Evolutionary conservation across 495 filamentous ascomycete species (phyloP).

Genomic region (Chaetomium tenue): DNA sequence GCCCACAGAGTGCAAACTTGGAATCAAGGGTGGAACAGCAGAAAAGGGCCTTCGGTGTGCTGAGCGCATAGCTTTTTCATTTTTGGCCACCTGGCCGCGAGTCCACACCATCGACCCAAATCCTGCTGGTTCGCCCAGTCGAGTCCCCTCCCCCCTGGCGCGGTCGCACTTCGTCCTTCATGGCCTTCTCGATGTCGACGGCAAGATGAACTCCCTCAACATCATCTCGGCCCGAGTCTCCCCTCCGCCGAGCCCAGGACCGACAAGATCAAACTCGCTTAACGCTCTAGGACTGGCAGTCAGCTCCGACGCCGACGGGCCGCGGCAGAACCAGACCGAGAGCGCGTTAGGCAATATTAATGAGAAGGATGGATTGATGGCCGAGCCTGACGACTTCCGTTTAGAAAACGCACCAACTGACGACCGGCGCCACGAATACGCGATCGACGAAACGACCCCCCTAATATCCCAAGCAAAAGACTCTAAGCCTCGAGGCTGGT

Average conservation of each 20-base stretch:
- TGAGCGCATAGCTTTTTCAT: conserved; percentile 18
- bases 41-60: not conserved
- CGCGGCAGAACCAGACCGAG: conserved; percentile 33
- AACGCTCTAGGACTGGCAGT: conserved; percentile 52
- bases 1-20: not conserved
- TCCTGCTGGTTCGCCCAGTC: conserved; percentile 4
- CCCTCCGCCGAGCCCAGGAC: conserved; percentile 53
- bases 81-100: conserved; percentile 15
- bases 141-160: conserved; percentile 16
- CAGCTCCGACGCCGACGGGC: conserved; percentile 43
- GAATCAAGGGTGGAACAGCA: not conserved
- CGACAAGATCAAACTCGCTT: conserved; percentile 65
- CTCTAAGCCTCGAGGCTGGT: conserved; percentile 37
- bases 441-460: conserved; percentile 64
- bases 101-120: not conserved
- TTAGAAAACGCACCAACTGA: conserved; percentile 16
- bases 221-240: conserved; percentile 84
- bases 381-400: conserved; percentile 34
- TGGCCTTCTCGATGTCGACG: conserved; percentile 36
- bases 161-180: conserved; percentile 35
- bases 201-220: conserved; percentile 96
- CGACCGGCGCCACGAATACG: conserved; percentile 29
- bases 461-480: conserved; percentile 49
- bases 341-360: conserved; percentile 38
- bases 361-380: conserved; percentile 35